Conservation (phyloP, 768 basidiomycete species). For the Suillus discolor region DNA sequence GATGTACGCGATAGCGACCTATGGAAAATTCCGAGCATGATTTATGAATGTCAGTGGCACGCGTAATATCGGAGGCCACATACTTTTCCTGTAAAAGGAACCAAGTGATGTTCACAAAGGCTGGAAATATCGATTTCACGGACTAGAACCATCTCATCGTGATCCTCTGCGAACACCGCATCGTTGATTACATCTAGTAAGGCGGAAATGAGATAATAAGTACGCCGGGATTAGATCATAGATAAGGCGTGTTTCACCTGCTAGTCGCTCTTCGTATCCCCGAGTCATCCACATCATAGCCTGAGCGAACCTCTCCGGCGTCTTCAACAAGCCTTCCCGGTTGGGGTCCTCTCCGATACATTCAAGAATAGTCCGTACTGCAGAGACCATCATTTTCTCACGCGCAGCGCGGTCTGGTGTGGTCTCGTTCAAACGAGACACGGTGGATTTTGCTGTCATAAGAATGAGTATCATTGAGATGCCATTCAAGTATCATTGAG, state of each 20-base stretch:
- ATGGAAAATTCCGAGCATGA: constrained; percentile 22
- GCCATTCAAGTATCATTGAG: constrained; percentile 12
- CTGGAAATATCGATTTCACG: constrained; percentile 97
- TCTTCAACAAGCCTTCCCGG: constrained; percentile 88
- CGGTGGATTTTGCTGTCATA: constrained; percentile 81
- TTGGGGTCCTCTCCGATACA: constrained; percentile 99
- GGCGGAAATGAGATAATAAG: constrained; percentile 14
- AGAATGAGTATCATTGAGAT: constrained; percentile 14
- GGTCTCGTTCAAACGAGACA: constrained; percentile 81
- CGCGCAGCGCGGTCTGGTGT: constrained; percentile 70
- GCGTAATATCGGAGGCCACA: constrained; percentile 26
- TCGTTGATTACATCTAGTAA: constrained; percentile 93
- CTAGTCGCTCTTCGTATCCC: constrained; percentile 94
- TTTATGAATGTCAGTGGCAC: constrained; percentile 19
- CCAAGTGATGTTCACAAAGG: constrained; percentile 97
- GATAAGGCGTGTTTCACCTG: constrained; percentile 53
- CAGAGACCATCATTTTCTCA: constrained; percentile 76
- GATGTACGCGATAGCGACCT: constrained; percentile 98
- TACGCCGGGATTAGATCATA: constrained; percentile 13
- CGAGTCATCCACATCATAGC: constrained; percentile 99
- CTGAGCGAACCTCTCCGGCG: constrained; percentile 95
- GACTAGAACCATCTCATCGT: constrained; percentile 99
- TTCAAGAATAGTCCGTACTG: constrained; percentile 90
- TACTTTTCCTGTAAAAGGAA: constrained; percentile 97
- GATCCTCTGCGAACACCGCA: constrained; percentile 97